A percentile compares a stretch with the other conserved stretches of the same genome.
phyloP scores from a whole-genome alignment of 108 stramenopile species.

The Nitzschia putrida region DNA sequence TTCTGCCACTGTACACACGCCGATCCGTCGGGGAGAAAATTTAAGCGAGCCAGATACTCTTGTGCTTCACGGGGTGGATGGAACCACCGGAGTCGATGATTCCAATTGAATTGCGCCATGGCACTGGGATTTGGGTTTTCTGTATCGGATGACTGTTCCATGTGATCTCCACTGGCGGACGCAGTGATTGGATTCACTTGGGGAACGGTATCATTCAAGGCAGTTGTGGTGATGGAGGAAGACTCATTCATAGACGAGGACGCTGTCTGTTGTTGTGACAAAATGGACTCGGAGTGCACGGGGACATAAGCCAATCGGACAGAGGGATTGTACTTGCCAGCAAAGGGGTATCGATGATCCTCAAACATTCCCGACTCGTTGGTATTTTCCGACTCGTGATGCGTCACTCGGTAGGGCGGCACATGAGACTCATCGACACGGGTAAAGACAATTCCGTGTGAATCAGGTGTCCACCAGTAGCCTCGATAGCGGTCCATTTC shows the following conservation, averaged over 20 bases:
- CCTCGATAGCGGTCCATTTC: constrained; percentile 95
- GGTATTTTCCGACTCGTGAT: constrained; percentile 54
- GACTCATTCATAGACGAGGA: not conserved
- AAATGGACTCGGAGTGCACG: constrained; percentile 37
- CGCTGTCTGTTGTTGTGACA: not conserved
- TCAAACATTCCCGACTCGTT: constrained; percentile 58
- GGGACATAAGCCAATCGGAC: constrained; percentile 69
- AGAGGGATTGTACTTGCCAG: constrained; percentile 82
- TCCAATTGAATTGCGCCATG: constrained; percentile 45
- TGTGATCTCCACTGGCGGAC: not conserved
- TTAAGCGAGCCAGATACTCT: constrained; percentile 83
- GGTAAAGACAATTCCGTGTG: constrained; percentile 64
- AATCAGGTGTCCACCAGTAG: constrained; percentile 87
- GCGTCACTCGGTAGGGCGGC: constrained; percentile 83
- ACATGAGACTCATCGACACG: constrained; percentile 84
- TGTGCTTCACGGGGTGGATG: constrained; percentile 56
- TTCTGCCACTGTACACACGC: constrained; percentile 87
- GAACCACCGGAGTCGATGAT: constrained; percentile 40
- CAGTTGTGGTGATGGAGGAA: not conserved
- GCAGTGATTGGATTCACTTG: not conserved
- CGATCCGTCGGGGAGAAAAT: constrained; percentile 83
- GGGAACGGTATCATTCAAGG: not conserved
- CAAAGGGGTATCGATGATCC: constrained; percentile 93
- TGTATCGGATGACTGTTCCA: not conserved
- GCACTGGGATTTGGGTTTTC: constrained; percentile 18